phyloP scores from a whole-genome alignment of 306 rosid species.

The Comarum palustre region DNA sequence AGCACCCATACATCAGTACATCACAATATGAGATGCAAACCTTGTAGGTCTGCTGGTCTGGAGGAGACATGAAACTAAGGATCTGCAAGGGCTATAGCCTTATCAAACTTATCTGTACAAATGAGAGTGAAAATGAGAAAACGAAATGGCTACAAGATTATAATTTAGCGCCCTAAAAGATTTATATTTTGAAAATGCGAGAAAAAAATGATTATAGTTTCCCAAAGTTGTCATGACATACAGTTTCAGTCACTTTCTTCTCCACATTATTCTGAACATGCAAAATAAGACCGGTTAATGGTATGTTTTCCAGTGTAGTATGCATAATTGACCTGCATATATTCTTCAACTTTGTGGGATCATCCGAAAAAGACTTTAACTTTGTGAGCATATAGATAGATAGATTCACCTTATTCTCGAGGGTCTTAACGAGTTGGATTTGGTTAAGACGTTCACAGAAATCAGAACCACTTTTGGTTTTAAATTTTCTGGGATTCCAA shows the following conservation, averaged over 20 bases:
- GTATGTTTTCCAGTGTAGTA: not conserved
- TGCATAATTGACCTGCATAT: not conserved
- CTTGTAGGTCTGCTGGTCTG: not conserved
- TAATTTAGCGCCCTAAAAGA: not conserved
- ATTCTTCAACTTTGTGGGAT: not conserved
- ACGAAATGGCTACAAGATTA: not conserved
- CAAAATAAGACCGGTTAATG: not conserved
- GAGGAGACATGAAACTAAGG: not conserved
- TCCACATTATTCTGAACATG: not conserved
- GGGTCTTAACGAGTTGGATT: not conserved
- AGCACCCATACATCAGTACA: not conserved
- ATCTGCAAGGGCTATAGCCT: not conserved
- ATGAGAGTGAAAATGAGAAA: not conserved
- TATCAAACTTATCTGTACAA: too few relatives aligned
- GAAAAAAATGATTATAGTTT: not conserved
- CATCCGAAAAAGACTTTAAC: not conserved
- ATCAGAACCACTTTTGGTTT: conserved; percentile 3
- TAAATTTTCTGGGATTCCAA: conserved; percentile 12
- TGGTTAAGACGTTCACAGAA: not conserved
- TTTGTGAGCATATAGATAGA: not conserved
- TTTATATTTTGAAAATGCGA: not conserved
- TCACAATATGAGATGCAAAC: not conserved
- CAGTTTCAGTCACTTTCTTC: not conserved
- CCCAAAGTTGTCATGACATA: not conserved
- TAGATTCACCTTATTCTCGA: not conserved